phyloP scores from a whole-genome alignment of 2,329 filamentous ascomycete species.

The Claviceps fusiformis region DNA sequence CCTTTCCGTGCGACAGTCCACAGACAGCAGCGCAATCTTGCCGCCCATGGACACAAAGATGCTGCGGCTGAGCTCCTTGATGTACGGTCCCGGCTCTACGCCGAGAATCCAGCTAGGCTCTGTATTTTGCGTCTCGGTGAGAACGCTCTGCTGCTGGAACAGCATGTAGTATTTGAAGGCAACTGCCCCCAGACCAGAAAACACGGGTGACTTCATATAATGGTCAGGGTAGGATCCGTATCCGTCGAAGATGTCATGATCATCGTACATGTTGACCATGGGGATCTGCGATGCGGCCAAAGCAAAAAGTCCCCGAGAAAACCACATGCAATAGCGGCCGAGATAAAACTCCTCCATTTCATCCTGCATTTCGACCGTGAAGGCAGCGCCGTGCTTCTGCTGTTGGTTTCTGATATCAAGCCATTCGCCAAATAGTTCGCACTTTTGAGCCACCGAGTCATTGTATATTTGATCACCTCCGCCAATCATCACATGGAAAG shows the following conservation, averaged over 20 bases:
- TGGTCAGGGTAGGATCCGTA: conserved; percentile 86
- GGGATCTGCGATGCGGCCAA: conserved; percentile 89
- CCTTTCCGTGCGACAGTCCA: conserved; percentile 86
- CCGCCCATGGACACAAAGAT: conserved; percentile 74
- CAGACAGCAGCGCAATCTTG: conserved; percentile 66
- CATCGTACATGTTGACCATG: conserved; percentile 97
- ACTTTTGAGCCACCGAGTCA: conserved; percentile 65
- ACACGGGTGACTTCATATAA: conserved; percentile 83
- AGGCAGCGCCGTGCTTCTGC: conserved; percentile 65
- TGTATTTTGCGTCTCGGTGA: conserved; percentile 63
- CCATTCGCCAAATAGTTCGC: conserved; percentile 71
- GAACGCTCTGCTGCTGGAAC: conserved; percentile 88
- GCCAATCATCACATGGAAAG: conserved; percentile 97
- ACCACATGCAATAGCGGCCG: conserved; percentile 84
- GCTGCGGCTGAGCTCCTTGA: conserved; percentile 72
- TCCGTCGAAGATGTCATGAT: conserved; percentile 84
- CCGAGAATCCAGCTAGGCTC: conserved; percentile 92
- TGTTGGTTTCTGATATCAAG: conserved; percentile 64
- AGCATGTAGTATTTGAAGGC: conserved; percentile 99
- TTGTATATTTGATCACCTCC: conserved; percentile 97
- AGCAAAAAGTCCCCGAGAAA: conserved; percentile 88
- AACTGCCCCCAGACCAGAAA: conserved; percentile 76
- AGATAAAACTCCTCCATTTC: conserved; percentile 85
- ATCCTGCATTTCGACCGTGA: conserved; percentile 69
- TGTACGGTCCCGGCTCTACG: conserved; percentile 70